phyloP scores from a whole-genome alignment of 2,329 filamentous ascomycete genomes.

The Didymella arachidicola region DNA sequence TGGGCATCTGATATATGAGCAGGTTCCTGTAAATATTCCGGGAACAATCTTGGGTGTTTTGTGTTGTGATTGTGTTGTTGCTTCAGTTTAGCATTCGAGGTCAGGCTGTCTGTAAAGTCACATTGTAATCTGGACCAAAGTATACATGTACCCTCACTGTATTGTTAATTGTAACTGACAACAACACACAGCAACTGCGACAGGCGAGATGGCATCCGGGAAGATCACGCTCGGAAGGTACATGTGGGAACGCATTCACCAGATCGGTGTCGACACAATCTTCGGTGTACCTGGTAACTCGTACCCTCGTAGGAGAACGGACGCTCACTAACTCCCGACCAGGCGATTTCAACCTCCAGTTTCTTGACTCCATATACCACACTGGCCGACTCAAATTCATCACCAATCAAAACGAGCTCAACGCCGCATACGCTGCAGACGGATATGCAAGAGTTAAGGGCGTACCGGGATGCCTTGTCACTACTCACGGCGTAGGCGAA shows the following conservation, averaged over 20 bases:
- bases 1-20: not conserved
- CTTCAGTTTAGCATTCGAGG: not conserved
- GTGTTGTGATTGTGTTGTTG: not conserved
- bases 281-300: constrained; percentile 52
- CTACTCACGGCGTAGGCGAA: constrained; percentile 68
- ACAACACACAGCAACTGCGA: not conserved
- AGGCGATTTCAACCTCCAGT: constrained; percentile 32
- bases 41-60: not conserved
- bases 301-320: not conserved
- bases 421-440: constrained; percentile 65
- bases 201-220: constrained; percentile 22
- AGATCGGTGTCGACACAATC: constrained; percentile 52
- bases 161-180: not conserved
- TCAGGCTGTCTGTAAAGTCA: not conserved
- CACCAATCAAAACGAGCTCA: constrained; percentile 66
- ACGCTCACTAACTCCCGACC: not conserved
- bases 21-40: not conserved
- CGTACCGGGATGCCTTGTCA: constrained; percentile 59
- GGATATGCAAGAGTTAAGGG: constrained; percentile 65
- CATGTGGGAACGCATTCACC: constrained; percentile 54
- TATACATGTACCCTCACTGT: not conserved
- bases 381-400: constrained; percentile 54
- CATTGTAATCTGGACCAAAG: not conserved
- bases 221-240: constrained; percentile 54
- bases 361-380: constrained; percentile 55